Evolutionary conservation across 2,329 filamentous ascomycete species (phyloP), one percentile per base, ranked within the genome.

Genomic region (Aspergillus floridensis): DNA sequence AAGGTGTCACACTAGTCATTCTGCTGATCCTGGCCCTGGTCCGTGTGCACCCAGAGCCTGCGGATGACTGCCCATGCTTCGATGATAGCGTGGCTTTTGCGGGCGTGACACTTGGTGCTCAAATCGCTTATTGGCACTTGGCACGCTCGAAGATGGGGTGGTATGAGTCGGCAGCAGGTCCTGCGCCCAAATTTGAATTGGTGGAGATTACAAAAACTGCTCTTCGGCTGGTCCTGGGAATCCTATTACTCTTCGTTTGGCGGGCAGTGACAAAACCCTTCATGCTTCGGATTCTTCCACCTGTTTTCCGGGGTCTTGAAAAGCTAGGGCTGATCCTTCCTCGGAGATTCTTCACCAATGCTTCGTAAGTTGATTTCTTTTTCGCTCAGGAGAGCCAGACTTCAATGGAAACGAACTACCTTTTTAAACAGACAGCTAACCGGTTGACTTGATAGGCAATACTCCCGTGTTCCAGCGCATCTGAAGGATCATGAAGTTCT

Each of bases 51-150:
- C 95, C 95, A 0, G 95, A 99, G 70, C 95, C 95, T 0, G 95
- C 92, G 1, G 95, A 99, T 73, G 92, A 97, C 73, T 99, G 95
- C 67, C 93, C 93, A 4, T 98, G 93, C 75, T 98, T 96, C 72
- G 93, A 98, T 72, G 93, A 98, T 77, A 96, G 91, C 68, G 91
- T 98, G 52, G 88, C 93, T 3, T 98, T 98, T 76, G 88, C 92
- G 21, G 93, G 91, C 1, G 93, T 97, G 22, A 83, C 96, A 57
- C 90, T 97, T 67, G 95, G 95, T 0, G 80, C 91, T 50, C 89
- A 96, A 69, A 77, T 90, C 60, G 93, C 90, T 10, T 88, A 86
- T 7, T 98, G 93, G 93, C 90, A 92, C 68, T 91, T 90, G 68
- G 84, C 84, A 1, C 83, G 82, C 57, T 86, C 86, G 7, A 74